phyloP scores from a whole-genome alignment of 176 grass and related monocot species.

The Leersia perrieri region DNA sequence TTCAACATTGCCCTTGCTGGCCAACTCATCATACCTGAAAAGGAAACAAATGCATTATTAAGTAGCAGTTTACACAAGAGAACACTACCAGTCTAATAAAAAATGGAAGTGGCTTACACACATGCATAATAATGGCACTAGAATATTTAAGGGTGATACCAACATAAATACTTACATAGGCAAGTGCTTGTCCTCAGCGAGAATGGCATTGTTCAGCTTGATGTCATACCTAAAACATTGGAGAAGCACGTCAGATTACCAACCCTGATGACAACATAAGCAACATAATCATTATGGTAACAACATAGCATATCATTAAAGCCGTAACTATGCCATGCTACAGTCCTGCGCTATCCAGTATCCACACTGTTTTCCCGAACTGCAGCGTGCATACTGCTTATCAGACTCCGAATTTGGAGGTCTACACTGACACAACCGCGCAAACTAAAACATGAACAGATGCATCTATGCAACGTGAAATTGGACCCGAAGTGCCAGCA shows the following conservation, averaged over 20 bases:
- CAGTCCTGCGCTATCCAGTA: not conserved
- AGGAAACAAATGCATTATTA: not conserved
- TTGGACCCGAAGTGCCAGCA: not conserved
- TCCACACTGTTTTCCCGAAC: not conserved
- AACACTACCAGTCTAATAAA: not conserved
- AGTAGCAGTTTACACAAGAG: not conserved
- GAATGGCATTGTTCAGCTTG: conserved; percentile 84
- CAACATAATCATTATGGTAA: conserved; percentile 5
- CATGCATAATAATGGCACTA: not conserved
- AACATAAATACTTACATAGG: conserved; percentile 63
- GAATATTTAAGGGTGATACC: not conserved
- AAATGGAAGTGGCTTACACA: not conserved
- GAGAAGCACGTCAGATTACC: conserved; percentile 10
- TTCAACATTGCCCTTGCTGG: conserved; percentile 80
- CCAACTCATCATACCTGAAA: conserved; percentile 87
- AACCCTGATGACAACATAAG: conserved; percentile 13
- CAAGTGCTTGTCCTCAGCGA: conserved; percentile 82
- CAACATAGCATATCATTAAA: not conserved
- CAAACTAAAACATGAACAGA: not conserved
- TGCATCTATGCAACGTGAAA: not conserved
- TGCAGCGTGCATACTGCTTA: not conserved
- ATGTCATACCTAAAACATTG: conserved; percentile 71
- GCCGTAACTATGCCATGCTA: not conserved
- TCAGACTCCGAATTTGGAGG: not conserved
- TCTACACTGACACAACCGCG: not conserved